Percentiles rank a stretch among this genome's conserved stretches.
These are phyloP conservation scores for Ustilago sp. DNA, from an alignment of 1,284 basidiomycete genomes.

Conservation along the genomic window DNA sequence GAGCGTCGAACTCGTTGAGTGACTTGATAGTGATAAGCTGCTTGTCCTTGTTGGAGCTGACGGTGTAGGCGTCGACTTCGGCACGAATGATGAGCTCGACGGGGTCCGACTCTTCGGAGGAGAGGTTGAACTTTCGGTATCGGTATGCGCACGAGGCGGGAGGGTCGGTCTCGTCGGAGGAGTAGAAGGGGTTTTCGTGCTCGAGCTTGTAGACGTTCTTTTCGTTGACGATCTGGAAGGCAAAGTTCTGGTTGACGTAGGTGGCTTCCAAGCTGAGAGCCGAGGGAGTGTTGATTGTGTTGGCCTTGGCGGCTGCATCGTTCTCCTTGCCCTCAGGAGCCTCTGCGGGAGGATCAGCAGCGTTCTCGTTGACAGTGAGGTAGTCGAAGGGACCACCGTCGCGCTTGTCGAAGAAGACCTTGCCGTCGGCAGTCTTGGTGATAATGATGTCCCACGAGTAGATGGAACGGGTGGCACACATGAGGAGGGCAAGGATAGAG, in stretches of 20 bases:
- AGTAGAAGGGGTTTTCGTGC: constrained; percentile 82
- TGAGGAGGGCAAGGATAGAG: constrained; percentile 92
- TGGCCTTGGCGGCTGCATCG: constrained; percentile 69
- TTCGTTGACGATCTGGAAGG: constrained; percentile 92
- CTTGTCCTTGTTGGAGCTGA: constrained; percentile 54
- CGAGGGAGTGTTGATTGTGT: constrained; percentile 91
- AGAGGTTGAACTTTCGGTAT: constrained; percentile 95
- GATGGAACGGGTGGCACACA: constrained; percentile 93
- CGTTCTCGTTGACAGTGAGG: constrained; percentile 98
- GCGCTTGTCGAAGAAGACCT: constrained; percentile 96
- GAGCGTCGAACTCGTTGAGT: constrained; percentile 96
- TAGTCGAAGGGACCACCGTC: constrained; percentile 92
- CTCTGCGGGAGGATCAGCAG: constrained; percentile 92
- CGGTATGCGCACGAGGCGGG: constrained; percentile 95
- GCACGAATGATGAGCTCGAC: constrained; percentile 92
- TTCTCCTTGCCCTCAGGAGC: constrained; percentile 59
- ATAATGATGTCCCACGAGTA: constrained; percentile 99
- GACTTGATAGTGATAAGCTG: constrained; percentile 82
- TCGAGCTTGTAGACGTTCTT: constrained; percentile 71
- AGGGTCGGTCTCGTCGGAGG: constrained; percentile 91
- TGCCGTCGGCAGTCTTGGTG: constrained; percentile 85
- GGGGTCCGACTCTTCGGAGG: constrained; percentile 82
- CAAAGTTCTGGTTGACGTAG: constrained; percentile 99
- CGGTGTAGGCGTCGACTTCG: constrained; percentile 88
- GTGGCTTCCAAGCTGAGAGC: constrained; percentile 96